These are phyloP conservation scores for Backusella tuberculispora DNA, from an alignment of 192 early-diverging fungal species.

Conservation along the genomic window DNA sequence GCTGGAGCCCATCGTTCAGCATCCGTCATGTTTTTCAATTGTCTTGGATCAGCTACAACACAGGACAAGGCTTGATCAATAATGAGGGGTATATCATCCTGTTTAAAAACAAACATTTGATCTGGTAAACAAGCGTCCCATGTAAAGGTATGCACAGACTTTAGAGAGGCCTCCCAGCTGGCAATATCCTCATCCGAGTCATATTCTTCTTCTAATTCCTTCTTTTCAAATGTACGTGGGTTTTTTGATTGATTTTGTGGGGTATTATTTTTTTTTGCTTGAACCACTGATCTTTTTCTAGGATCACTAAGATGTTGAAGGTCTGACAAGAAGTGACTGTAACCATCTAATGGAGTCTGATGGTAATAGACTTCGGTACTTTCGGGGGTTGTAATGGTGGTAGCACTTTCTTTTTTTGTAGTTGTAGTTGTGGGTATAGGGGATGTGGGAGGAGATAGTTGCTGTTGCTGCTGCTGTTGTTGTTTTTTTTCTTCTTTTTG, in stretches of 20 bases:
- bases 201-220: neutral
- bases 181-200: slow-evolving; percentile 11
- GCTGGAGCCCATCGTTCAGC: slow-evolving; percentile 72
- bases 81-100: slow-evolving; percentile 67
- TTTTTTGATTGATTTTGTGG: neutral
- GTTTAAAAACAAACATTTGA: slow-evolving; percentile 95
- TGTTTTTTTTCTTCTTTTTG: neutral
- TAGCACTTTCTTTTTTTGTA: slow-evolving; percentile 8
- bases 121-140: slow-evolving; percentile 83
- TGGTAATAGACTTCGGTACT: slow-evolving; percentile 18
- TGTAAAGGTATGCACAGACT: slow-evolving; percentile 56
- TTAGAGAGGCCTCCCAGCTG: slow-evolving; percentile 9
- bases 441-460: neutral
- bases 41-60: slow-evolving; percentile 60
- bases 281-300: slow-evolving; percentile 47
- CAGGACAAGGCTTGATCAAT: slow-evolving; percentile 67
- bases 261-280: slow-evolving; percentile 44
- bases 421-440: neutral
- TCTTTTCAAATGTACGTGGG: neutral
- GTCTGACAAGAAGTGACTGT: slow-evolving; percentile 20
- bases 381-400: neutral
- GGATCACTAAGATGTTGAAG: slow-evolving; percentile 24
- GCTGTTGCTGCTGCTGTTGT: neutral
- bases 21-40: slow-evolving; percentile 58
- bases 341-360: slow-evolving; percentile 27